A percentile compares a stretch with the other conserved stretches of the same genome.
Evolutionary conservation across 805 yeast species (phyloP).

Genomic region (Nakazawaea wickerhamii): DNA sequence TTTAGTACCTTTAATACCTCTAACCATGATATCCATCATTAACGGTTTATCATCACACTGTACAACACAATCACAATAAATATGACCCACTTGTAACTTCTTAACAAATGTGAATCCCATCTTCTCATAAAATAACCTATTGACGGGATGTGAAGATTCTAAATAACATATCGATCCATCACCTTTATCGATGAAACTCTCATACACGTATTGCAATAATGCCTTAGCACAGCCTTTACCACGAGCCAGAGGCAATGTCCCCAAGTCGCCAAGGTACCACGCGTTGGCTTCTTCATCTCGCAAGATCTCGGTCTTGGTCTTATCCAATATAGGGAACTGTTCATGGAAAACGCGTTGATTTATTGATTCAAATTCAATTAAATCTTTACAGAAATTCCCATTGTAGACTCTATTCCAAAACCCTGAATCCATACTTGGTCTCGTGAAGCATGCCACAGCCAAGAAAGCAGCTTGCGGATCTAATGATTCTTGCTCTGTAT

Average conservation of each 20-base stretch:
- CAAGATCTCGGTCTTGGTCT: conserved; percentile 38
- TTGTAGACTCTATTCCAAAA: conserved; percentile 14
- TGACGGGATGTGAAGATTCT: conserved; percentile 52
- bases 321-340: conserved; percentile 40
- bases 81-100: conserved; percentile 29
- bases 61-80: conserved; percentile 14
- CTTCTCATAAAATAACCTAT: conserved; percentile 47
- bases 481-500: conserved; percentile 36
- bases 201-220: conserved; percentile 44
- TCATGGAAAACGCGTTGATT: conserved; percentile 46
- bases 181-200: conserved; percentile 34
- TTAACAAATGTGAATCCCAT: conserved; percentile 42
- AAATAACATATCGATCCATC: conserved; percentile 38
- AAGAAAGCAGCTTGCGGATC: conserved; percentile 37
- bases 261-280: conserved; percentile 58
- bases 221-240: conserved; percentile 55
- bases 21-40: conserved; percentile 33
- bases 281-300: conserved; percentile 33
- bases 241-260: conserved; percentile 51
- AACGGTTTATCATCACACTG: conserved; percentile 18
- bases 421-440: conserved; percentile 20
- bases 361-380: conserved; percentile 33
- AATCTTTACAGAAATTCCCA: conserved; percentile 12
- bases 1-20: conserved; percentile 31
- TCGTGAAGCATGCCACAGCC: conserved; percentile 49